Evolutionary conservation across 345 rosid genomes (phyloP), one percentile per base, ranked within the genome.

Genomic region (Populus deltoides): DNA sequence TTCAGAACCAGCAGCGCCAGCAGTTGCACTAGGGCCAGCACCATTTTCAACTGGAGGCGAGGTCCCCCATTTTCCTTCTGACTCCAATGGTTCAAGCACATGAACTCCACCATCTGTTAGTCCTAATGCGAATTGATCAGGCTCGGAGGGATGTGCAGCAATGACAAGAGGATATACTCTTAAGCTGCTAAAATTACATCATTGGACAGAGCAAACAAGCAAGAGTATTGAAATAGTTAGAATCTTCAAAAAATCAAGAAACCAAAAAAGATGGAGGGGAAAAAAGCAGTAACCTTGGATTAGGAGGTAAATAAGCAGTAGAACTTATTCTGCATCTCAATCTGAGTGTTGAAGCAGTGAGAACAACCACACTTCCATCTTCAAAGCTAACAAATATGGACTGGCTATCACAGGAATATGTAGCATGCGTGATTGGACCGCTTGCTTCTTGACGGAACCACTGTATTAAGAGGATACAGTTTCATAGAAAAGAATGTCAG

Each of bases 61-160:
- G 69, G 88, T 88, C 49, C 98, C 98, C 97, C 98, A 94, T 84
- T 87, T 89, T 11, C 94, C 93, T 84, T 92, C 92, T 4, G 91
- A 74, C 81, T 94, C 93, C 62, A 75, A 76, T 66, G 98, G 98
- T 80, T 92, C 98, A 6, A 91, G 82, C 17, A 94, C 85, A 70
- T 83, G 83, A 20, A 94, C 90, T 36, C 89, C 88, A 5, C 97
- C 97, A 18, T 94, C 91, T 4, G 88, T 88, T 16, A 92, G 88
- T 33, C 97, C 97, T 72, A 94, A 81, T 4, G 94, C 98, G 81
- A 94, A 88, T 82, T 92, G 97, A 84, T 90, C 88, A 2, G 97
- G 87, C 68, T 91, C 89, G 0, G 86, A 78, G 33, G 97, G 94
- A 80, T 94, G 92, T 36, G 94, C 93, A 16, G 97, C 94, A 16